A percentile compares a stretch with the other conserved stretches of the same genome.
phyloP scores from a whole-genome alignment of 2,329 filamentous ascomycete genomes.

The Colletotrichum higginsianum region DNA sequence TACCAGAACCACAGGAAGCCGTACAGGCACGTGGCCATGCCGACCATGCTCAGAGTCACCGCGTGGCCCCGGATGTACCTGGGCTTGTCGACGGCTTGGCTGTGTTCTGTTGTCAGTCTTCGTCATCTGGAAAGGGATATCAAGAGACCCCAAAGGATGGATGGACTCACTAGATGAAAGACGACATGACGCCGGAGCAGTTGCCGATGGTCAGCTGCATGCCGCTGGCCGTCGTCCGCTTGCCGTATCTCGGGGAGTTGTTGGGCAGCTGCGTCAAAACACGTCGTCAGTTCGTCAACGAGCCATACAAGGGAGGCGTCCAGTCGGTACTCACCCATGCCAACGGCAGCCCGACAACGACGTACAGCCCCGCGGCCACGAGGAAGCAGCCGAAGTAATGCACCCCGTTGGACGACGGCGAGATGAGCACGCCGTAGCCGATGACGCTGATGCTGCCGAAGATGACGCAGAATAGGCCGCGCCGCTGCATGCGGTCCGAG shows the following conservation, averaged over 20 bases:
- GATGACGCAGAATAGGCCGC: constrained; percentile 67
- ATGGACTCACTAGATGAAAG: constrained; percentile 39
- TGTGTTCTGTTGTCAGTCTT: constrained; percentile 43
- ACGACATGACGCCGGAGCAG: constrained; percentile 69
- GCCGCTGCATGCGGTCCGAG: constrained; percentile 74
- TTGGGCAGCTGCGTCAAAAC: constrained; percentile 58
- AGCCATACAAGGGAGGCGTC: background rate
- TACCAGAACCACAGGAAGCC: constrained; percentile 53
- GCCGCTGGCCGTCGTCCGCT: constrained; percentile 80
- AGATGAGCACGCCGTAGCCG: constrained; percentile 72
- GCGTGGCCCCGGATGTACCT: constrained; percentile 75
- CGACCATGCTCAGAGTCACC: constrained; percentile 53
- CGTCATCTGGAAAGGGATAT: too few species aligned
- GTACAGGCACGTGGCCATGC: constrained; percentile 51
- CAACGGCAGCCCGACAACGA: constrained; percentile 69
- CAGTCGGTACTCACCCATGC: constrained; percentile 60
- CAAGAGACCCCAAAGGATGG: too few species aligned
- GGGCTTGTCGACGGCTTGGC: constrained; percentile 63
- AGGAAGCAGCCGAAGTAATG: constrained; percentile 72
- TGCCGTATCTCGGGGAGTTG: constrained; percentile 82
- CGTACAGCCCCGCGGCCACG: constrained; percentile 81
- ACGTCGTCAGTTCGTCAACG: background rate
- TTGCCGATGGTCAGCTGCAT: constrained; percentile 81
- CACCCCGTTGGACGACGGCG: constrained; percentile 61
- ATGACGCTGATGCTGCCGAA: constrained; percentile 68